Percentiles rank a stretch among this genome's conserved stretches.
Conservation (phyloP, 2,329 filamentous ascomycete genomes). For the Ophiocordyceps sinensis region DNA sequence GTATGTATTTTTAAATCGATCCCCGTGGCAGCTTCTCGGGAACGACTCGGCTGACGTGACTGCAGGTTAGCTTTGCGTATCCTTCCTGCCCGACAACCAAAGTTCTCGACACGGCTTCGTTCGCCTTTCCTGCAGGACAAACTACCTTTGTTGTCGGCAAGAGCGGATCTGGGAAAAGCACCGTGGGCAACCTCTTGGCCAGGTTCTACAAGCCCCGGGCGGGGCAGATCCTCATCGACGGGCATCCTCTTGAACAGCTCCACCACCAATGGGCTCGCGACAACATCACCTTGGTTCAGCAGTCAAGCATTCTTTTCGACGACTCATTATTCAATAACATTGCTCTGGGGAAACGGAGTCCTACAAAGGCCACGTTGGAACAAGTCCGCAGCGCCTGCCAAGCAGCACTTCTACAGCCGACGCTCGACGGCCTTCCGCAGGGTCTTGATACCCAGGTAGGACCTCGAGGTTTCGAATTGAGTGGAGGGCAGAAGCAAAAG, state of each 20-base stretch:
- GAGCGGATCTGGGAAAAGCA: slow-evolving; percentile 90
- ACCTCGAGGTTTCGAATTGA: slow-evolving; percentile 53
- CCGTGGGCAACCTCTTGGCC: slow-evolving; percentile 64
- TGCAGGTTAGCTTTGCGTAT: slow-evolving; percentile 68
- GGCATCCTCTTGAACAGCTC: slow-evolving; percentile 42
- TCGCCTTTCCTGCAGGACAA: slow-evolving; percentile 58
- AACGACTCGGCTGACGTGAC: not conserved
- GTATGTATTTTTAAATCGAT: slow-evolving; percentile 28
- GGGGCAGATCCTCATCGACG: slow-evolving; percentile 59
- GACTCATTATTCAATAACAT: slow-evolving; percentile 70
- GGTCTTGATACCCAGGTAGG: slow-evolving; percentile 63
- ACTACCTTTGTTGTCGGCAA: slow-evolving; percentile 71
- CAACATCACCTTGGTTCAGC: slow-evolving; percentile 71
- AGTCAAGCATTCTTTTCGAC: slow-evolving; percentile 67
- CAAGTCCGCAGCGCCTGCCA: slow-evolving; percentile 49
- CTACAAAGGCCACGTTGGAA: slow-evolving; percentile 29
- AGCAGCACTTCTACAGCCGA: slow-evolving; percentile 54
- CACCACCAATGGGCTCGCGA: slow-evolving; percentile 58
- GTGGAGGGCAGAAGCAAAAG: slow-evolving; percentile 74
- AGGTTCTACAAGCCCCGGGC: slow-evolving; percentile 56
- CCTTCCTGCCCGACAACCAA: slow-evolving; percentile 48
- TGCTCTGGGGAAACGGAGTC: slow-evolving; percentile 47
- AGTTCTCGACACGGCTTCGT: slow-evolving; percentile 45
- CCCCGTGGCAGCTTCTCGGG: not conserved
- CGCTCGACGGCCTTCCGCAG: slow-evolving; percentile 49